Conservation (phyloP, 2,329 filamentous ascomycete genomes). For the Cladosporium sp. region DNA sequence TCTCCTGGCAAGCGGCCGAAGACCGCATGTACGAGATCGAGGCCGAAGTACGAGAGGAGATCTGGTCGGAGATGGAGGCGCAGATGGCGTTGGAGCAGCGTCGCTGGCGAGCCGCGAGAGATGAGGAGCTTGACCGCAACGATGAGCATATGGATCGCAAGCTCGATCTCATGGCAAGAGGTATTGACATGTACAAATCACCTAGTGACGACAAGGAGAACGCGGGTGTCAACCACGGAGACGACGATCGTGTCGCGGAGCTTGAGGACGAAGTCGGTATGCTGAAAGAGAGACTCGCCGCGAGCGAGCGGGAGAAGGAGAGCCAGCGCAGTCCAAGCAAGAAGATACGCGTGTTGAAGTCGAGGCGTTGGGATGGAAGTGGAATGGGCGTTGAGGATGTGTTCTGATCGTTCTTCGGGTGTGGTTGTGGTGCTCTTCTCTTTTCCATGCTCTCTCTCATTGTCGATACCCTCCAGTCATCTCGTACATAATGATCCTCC, state of each 20-base stretch:
- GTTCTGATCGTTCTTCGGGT: constrained; percentile 5
- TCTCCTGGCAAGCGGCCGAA: constrained; percentile 66
- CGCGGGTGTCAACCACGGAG: constrained; percentile 2
- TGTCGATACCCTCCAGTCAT: constrained; percentile 13
- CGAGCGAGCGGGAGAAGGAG: constrained; percentile 42
- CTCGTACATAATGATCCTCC: constrained; percentile 12
- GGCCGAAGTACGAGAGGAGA: constrained; percentile 83
- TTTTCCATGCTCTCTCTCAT: background rate
- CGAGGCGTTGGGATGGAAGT: constrained; percentile 47
- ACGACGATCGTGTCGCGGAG: constrained; percentile 31
- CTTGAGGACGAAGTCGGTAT: constrained; percentile 49
- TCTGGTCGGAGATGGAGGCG: constrained; percentile 80
- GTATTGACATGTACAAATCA: constrained; percentile 48
- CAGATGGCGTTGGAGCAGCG: constrained; percentile 72
- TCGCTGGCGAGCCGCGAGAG: constrained; percentile 77
- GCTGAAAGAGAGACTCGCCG: constrained; percentile 43
- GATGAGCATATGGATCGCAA: constrained; percentile 89
- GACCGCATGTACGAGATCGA: constrained; percentile 72
- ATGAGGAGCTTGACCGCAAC: constrained; percentile 71
- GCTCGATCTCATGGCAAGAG: constrained; percentile 68
- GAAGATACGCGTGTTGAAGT: constrained; percentile 52
- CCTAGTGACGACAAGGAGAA: constrained; percentile 37
- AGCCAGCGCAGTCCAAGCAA: constrained; percentile 46
- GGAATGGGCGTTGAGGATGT: constrained; percentile 34
- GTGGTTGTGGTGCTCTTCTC: background rate